Evolutionary conservation across 805 yeast genomes (phyloP).

Genomic region (Saccharomycopsis javanensis): DNA sequence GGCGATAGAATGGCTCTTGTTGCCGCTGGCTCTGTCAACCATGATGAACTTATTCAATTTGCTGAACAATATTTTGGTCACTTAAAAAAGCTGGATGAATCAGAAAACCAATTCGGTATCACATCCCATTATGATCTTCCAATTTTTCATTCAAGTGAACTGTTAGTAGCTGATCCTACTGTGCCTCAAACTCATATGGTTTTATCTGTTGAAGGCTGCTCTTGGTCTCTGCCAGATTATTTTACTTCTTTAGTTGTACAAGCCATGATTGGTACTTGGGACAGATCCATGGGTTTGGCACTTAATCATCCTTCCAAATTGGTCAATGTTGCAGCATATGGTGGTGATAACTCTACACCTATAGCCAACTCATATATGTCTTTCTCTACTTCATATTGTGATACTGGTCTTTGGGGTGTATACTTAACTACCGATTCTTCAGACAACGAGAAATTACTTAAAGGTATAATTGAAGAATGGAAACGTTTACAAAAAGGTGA

Average conservation of each 20-base stretch:
- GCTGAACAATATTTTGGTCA: conserved; percentile 75
- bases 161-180: conserved; percentile 70
- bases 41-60: conserved; percentile 64
- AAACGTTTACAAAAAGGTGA: conserved; percentile 69
- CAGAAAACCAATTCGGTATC: conserved; percentile 63
- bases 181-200: conserved; percentile 89
- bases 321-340: conserved; percentile 52
- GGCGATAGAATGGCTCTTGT: conserved; percentile 98
- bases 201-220: conserved; percentile 92
- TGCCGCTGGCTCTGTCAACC: conserved; percentile 91
- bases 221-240: conserved; percentile 94
- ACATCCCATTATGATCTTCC: conserved; percentile 58
- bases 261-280: conserved; percentile 97
- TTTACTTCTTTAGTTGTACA: conserved; percentile 93
- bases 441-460: conserved; percentile 47
- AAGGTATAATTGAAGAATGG: conserved; percentile 83
- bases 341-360: conserved; percentile 48
- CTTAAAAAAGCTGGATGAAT: conserved; percentile 39
- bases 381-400: conserved; percentile 93
- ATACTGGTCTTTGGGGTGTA: conserved; percentile 96
- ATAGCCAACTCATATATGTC: conserved; percentile 94
- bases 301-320: conserved; percentile 79
- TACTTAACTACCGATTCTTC: conserved; percentile 70
- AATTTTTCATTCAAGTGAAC: conserved; percentile 75
- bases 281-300: conserved; percentile 79